These are phyloP conservation scores for Sporisorium iseilematis-ciliati DNA, from an alignment of 1,284 basidiomycete species.

Conservation along the genomic window DNA sequence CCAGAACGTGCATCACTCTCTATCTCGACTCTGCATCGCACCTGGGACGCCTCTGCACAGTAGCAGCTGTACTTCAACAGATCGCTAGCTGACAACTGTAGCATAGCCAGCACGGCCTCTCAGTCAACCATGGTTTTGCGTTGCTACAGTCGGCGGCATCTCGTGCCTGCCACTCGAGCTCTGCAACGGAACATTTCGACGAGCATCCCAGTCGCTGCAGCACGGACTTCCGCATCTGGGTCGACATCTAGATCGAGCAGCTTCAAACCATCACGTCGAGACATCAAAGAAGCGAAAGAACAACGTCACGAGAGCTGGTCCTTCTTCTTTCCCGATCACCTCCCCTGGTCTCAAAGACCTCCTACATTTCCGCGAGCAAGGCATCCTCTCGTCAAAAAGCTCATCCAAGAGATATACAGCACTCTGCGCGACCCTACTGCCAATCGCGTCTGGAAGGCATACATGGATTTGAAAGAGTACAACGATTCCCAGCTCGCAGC, in stretches of 20 bases:
- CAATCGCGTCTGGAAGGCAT: slow-evolving; percentile 54
- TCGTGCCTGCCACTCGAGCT: slow-evolving; percentile 29
- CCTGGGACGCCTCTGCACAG: neutral
- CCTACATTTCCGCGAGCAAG: slow-evolving; percentile 14
- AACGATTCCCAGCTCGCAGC: slow-evolving; percentile 13
- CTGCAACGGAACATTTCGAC: slow-evolving; percentile 17
- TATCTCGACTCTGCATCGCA: neutral
- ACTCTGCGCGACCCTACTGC: slow-evolving; percentile 34
- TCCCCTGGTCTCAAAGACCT: slow-evolving; percentile 21
- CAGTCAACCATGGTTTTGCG: slow-evolving; percentile 37
- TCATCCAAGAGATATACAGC: slow-evolving; percentile 52
- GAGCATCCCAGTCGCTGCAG: neutral
- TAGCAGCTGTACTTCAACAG: neutral
- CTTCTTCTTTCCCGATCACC: slow-evolving; percentile 47
- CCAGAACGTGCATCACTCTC: neutral
- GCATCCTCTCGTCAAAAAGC: slow-evolving; percentile 54
- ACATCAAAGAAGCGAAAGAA: neutral
- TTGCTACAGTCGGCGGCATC: slow-evolving; percentile 43
- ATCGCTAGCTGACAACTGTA: neutral
- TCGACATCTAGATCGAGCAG: too few relatives aligned
- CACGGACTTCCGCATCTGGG: neutral
- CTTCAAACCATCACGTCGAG: neutral
- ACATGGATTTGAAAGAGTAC: slow-evolving; percentile 44
- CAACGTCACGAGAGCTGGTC: slow-evolving; percentile 37
- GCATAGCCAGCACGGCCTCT: neutral